These are phyloP conservation scores for Capsicum pubescens DNA, from an alignment of 257 asterid species.

Conservation along the genomic window DNA sequence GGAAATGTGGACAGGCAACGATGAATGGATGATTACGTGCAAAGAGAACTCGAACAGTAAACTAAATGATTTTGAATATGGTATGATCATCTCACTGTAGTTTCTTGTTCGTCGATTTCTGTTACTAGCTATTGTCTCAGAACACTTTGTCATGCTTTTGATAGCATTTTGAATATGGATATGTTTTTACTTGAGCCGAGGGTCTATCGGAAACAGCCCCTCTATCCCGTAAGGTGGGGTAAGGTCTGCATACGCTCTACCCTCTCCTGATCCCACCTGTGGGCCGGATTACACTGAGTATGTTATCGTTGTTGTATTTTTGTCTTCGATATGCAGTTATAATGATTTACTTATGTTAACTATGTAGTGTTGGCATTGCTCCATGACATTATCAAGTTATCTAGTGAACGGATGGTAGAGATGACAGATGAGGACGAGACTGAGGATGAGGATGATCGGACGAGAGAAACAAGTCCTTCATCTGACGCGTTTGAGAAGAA, in stretches of 20 bases:
- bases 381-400: conserved; percentile 70
- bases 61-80: no score
- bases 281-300: not conserved
- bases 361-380: conserved; percentile 62
- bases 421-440: conserved; percentile 50
- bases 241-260: not conserved
- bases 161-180: no score
- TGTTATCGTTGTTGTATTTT: not conserved
- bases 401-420: conserved; percentile 65
- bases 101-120: no score
- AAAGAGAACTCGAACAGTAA: no score
- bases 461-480: conserved; percentile 45
- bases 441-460: conserved; percentile 54
- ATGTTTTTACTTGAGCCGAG: not conserved
- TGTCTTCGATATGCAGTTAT: not conserved
- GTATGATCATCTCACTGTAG: no score
- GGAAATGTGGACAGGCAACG: no score
- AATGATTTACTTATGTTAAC: not conserved
- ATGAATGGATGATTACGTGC: no score
- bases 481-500: conserved; percentile 54
- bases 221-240: not conserved
- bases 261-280: not conserved
- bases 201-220: not conserved
- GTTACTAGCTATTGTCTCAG: no score
- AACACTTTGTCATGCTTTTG: no score